A percentile compares a stretch with the other conserved stretches of the same genome.
phyloP scores from a whole-genome alignment of 1,284 basidiomycete genomes.

The Grifola frondosa region DNA sequence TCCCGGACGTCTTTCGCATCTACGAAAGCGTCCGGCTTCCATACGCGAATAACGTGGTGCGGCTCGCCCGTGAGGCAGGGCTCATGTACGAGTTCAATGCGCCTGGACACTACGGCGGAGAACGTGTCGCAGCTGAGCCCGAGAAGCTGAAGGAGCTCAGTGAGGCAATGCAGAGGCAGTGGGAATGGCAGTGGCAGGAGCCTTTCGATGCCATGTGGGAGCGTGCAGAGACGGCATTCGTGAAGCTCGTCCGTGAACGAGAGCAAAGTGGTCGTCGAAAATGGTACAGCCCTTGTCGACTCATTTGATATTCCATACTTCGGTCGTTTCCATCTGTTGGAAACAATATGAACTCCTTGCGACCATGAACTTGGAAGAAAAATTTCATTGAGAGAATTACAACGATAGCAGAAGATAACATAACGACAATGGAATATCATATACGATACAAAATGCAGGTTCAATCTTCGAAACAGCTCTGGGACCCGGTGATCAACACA shows the following conservation, averaged over 20 bases:
- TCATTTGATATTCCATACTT: too few relatives aligned
- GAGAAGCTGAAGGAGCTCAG: slow-evolving; percentile 13
- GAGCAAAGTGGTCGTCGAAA: too few relatives aligned
- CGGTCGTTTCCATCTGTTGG: too few relatives aligned
- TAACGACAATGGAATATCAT: too few relatives aligned
- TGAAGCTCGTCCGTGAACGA: slow-evolving; percentile 3
- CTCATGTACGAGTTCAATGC: slow-evolving; percentile 23
- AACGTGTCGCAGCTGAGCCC: background rate
- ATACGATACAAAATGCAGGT: too few relatives aligned
- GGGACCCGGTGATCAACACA: too few relatives aligned
- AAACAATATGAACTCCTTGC: too few relatives aligned
- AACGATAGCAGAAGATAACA: too few relatives aligned
- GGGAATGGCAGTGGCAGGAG: slow-evolving; percentile 26
- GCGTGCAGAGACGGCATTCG: slow-evolving; percentile 11
- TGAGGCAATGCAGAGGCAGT: slow-evolving; percentile 15
- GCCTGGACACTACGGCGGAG: slow-evolving; percentile 20
- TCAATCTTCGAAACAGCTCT: too few relatives aligned
- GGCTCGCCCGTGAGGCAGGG: slow-evolving; percentile 13
- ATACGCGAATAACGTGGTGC: slow-evolving; percentile 14
- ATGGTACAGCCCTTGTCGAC: too few relatives aligned
- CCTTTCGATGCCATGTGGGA: slow-evolving; percentile 20
- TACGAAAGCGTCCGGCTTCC: slow-evolving; percentile 21
- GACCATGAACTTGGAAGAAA: too few relatives aligned
- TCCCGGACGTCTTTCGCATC: slow-evolving; percentile 13
- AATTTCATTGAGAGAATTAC: too few relatives aligned